Evolutionary conservation across 164 flowering plant species (phyloP), one percentile per base, ranked within the genome.

Genomic region (Pachysandra terminalis): DNA sequence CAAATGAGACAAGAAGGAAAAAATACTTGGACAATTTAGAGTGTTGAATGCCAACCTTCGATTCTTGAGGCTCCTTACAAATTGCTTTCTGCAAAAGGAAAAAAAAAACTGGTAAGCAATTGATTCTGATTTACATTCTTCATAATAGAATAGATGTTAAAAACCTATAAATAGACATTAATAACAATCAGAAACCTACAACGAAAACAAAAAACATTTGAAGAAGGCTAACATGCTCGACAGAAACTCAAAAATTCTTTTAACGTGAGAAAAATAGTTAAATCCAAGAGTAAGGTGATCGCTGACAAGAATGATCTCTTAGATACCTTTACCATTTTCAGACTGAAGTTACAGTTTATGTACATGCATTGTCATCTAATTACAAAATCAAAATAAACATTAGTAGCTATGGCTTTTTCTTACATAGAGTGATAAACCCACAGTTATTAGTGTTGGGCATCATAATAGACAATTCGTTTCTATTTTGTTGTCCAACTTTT

Each of bases 41-140:
- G 5, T 3, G 37, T 7, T 32, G 57, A 69, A 9, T 41, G 68
- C 78, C 25, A 74, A 91, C 99, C 93, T 87, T 85, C 62, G 91
- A 81, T 56, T 88, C 90, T 57, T 81, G 71, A 65, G 90, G 83
- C 71, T 90, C 98, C 84, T 82, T 85, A 75, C 71, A 77, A 25
- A 95, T 81, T 70, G 94, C 59, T 85, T 85, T 92, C 99, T 95
- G 94, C 83, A 84, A 77, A 73, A 32, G 37, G 37, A 32, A 32
- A 32, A 32, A 32, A 32, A 32, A 32, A 32, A 32, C 3, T 3
- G 37, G 21, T 22, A 26, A 26, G 64, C 41, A 41, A 57, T n/a
- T 41, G 45, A 22, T 52, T 65, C 0, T 55, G 12, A 2, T 15
- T 41, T 7, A 32, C 37, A 1, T 35, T 35, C 9, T 49, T 67